Evolutionary conservation across 495 filamentous ascomycete genomes (phyloP), one percentile per base, ranked within the genome.

Genomic region (Rusavskia elegans): DNA sequence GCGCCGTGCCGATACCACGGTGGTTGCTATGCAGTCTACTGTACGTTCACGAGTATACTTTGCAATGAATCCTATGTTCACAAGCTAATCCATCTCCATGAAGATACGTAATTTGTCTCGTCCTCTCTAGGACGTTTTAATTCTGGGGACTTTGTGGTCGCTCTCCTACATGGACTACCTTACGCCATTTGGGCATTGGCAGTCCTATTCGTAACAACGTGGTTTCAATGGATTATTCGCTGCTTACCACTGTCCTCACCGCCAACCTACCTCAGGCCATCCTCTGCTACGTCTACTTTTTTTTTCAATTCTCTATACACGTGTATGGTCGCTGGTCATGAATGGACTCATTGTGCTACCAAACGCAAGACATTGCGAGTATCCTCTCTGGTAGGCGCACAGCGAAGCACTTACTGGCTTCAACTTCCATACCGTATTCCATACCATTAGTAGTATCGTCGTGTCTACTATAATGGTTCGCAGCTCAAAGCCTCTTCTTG

Each of bases 201-300:
- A 59, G 63, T 7, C 61, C 60, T 48, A 38, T 59, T 54, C 52
- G 25, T 17, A 53, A 49, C 45, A 36, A 40, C 49, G 21, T 38
- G 2, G 0, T 25, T 16, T 40, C 20, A 2, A 35, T 13, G 37
- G 53, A 42, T 11, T 5, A 3, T 51, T 56, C 16, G 51, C 45
- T 64, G 6, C 58, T 65, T 49, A 8, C 30, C 13, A 59, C 54
- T 16, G 59, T 64, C 0, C 53, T 70, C 11, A 21, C 68, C 6
- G 65, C 65, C 17, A 75, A 77, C 25, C 25, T 58, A 5, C 71
- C 71, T 0, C 72, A 78, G 46, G 45, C 64, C 1, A 36, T 71
- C 14, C 55, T 74, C 13, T 74, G 71, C 7, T 48, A 66, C 14
- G 53, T 64, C 6, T 75, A 77, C 25, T 51, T 54, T 77, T 1